These are phyloP conservation scores for Penstemon newberryi DNA, from an alignment of 257 asterid genomes.

Conservation along the genomic window DNA sequence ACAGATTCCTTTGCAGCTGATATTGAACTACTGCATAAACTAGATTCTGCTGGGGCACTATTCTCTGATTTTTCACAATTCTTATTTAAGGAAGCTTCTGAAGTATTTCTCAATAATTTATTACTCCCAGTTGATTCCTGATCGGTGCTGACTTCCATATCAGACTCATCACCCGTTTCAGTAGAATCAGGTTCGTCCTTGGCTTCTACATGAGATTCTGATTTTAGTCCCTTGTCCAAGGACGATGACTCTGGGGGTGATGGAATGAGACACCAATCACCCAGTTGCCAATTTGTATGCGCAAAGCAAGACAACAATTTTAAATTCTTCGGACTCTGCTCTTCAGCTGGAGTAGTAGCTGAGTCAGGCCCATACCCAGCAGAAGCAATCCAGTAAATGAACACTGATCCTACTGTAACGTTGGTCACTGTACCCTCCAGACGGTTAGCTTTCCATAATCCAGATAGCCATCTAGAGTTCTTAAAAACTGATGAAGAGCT, in stretches of 20 bases:
- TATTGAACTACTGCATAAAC: slow-evolving; percentile 46
- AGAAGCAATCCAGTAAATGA: slow-evolving; percentile 94
- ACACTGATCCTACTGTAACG: slow-evolving; percentile 92
- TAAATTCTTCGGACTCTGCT: slow-evolving; percentile 82
- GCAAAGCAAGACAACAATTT: slow-evolving; percentile 84
- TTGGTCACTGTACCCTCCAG: slow-evolving; percentile 89
- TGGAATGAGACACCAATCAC: slow-evolving; percentile 96
- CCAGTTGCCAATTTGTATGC: slow-evolving; percentile 93
- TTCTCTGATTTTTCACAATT: slow-evolving; percentile 37
- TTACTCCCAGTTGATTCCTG: slow-evolving; percentile 46
- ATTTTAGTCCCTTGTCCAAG: slow-evolving; percentile 49
- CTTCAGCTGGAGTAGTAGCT: slow-evolving; percentile 81
- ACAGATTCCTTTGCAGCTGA: slow-evolving; percentile 49
- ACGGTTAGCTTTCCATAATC: slow-evolving; percentile 88
- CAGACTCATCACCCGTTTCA: slow-evolving; percentile 68
- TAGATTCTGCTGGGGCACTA: slow-evolving; percentile 41
- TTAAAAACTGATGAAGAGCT: slow-evolving; percentile 90
- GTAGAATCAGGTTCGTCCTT: slow-evolving; percentile 64
- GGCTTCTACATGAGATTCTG: slow-evolving; percentile 46
- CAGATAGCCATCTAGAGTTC: slow-evolving; percentile 93
- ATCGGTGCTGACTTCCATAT: slow-evolving; percentile 48
- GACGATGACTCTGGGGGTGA: slow-evolving; percentile 37
- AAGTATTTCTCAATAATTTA: slow-evolving; percentile 42
- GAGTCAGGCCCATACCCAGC: slow-evolving; percentile 93
- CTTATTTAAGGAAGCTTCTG: slow-evolving; percentile 40